Evolutionary conservation across 1,284 basidiomycete genomes (phyloP).

Genomic region (Amylostereum areolatum): DNA sequence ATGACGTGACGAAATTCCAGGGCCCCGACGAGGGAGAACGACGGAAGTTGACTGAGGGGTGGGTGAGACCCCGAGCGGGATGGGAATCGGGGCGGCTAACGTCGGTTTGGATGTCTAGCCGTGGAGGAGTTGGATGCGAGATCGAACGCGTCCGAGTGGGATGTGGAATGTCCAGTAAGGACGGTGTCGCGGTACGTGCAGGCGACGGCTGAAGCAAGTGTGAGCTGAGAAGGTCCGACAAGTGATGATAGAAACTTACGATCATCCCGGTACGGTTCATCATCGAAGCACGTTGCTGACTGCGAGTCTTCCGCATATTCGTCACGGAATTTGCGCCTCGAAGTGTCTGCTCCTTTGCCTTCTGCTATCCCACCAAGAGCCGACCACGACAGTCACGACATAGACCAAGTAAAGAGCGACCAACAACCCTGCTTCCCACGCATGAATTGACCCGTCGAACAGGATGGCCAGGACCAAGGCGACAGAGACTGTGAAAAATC

Average conservation of each 20-base stretch:
- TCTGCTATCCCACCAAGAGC: conserved; percentile 71
- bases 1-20: conserved; percentile 92
- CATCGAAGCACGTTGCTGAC: conserved; percentile 28
- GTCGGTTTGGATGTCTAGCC: conserved; percentile 33
- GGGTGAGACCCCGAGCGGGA: conserved; percentile 31
- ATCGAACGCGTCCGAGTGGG: conserved; percentile 26
- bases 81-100: conserved; percentile 28
- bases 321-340: conserved; percentile 50
- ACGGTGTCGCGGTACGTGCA: conserved; percentile 10
- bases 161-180: conserved; percentile 13
- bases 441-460: conserved; percentile 69
- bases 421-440: conserved; percentile 73
- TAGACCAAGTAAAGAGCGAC: conserved; percentile 77
- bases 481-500: conserved; percentile 87
- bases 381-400: conserved; percentile 70
- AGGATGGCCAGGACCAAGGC: conserved; percentile 70
- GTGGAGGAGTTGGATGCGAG: conserved; percentile 34
- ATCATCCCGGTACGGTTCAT: conserved; percentile 53
- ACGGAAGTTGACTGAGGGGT: conserved; percentile 53
- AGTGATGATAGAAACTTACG: conserved; percentile 34
- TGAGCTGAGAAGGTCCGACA: conserved; percentile 1
- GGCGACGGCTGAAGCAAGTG: conserved; percentile 5
- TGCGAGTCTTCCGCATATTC: conserved; percentile 60
- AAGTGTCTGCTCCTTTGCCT: conserved; percentile 37
- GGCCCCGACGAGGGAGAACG: conserved; percentile 87